Base-by-base conservation (phyloP, 495 filamentous ascomycete species). In the Aspergillus nidulans region DNA sequence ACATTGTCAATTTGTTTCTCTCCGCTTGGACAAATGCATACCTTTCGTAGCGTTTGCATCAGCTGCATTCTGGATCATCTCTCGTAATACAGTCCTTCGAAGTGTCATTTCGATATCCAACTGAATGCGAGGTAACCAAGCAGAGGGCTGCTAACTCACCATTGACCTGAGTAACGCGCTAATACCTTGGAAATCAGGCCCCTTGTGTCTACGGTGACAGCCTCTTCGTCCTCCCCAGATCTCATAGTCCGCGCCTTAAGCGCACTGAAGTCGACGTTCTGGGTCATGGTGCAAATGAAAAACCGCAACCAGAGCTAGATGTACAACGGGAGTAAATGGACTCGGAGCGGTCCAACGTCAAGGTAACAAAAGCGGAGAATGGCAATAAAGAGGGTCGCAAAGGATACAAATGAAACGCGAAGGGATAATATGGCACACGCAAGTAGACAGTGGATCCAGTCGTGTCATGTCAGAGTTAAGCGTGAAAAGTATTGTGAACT, bases 101-200 rank as follows among this genome's bases (percentile, higher is more conserved):
- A n/a, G 12, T 39, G n/a, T 39, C 42, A 44, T 21, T 25, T 25
- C 21, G 15, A 12, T n/a, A 19, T 68, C 26, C 64, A 55, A 21
- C 6, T 49, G 42, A 5, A 44, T 16, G 26, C 12, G 26, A 5
- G 19, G 18, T 16, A 26, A 24, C 15, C 36, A 1, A 42, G 32
- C 12, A 10, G 18, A 7, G 28, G 13, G 12, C 26, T 6, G 18
- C 12, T 40, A 26, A 24, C 61, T 1, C 55, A 79, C 85, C 91
- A 96, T 74, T 97, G 92, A 52, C 94, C 91, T 8, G 91, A 94
- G 69, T 98, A 98, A 55, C 94, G 76, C 16, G 94, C 92, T 38
- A 98, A 80, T 1, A 97, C 91, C 71, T 99, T 99, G 69, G 97
- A 95, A 56, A 99, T 97, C 60, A 99, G 75, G 25, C 92, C 95